Evolutionary conservation across 2,329 filamentous ascomycete species (phyloP).

Genomic region (Penicillium capsulatum): DNA sequence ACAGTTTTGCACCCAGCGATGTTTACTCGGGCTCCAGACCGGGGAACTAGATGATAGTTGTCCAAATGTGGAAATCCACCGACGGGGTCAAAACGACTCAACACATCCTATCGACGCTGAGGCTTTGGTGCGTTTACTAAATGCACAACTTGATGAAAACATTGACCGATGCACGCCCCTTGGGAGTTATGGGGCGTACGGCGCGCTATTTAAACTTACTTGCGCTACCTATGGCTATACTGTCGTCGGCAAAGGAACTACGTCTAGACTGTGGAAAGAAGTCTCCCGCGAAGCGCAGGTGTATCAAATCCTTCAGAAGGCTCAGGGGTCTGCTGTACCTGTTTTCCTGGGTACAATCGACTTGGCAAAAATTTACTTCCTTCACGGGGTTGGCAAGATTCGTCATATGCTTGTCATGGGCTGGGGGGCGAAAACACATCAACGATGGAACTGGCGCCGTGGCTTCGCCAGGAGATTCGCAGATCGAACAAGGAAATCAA

Average conservation of each 20-base stretch:
- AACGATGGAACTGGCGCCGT: neutral
- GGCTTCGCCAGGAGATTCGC: neutral
- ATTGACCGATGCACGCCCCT: slow-evolving; percentile 25
- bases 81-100: slow-evolving; percentile 2
- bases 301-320: slow-evolving; percentile 6
- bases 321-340: slow-evolving; percentile 10
- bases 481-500: slow-evolving; percentile 1
- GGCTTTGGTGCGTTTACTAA: slow-evolving; percentile 19
- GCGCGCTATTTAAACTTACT: slow-evolving; percentile 29
- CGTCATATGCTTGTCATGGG: too few relatives aligned
- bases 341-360: slow-evolving; percentile 13
- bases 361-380: slow-evolving; percentile 23
- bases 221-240: slow-evolving; percentile 25
- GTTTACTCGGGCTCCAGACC: slow-evolving; percentile 25
- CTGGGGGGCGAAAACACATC: neutral
- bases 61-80: slow-evolving; percentile 25
- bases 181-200: slow-evolving; percentile 22
- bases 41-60: slow-evolving; percentile 22
- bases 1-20: slow-evolving; percentile 28
- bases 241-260: slow-evolving; percentile 32
- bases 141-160: slow-evolving; percentile 26
- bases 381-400: slow-evolving; percentile 26
- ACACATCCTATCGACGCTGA: slow-evolving; percentile 15
- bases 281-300: slow-evolving; percentile 9
- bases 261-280: slow-evolving; percentile 7